Base-by-base conservation (phyloP, 331 rosid species). In the Erythrophleum ivorense region DNA sequence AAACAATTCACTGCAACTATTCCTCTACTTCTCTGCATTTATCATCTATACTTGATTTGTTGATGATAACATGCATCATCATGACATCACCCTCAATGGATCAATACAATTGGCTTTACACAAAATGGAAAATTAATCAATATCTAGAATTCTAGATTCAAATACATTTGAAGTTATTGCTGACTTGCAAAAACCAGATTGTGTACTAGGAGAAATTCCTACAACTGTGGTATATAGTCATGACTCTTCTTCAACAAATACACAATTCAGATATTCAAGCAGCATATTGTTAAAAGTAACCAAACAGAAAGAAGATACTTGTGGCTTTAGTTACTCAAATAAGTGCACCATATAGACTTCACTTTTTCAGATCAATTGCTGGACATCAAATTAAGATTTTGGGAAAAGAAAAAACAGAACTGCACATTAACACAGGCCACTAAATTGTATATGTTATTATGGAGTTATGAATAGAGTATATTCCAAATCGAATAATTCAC, bases 251-350 rank as follows among this genome's bases (percentile, higher is more conserved):
- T 58, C 73, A 15, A 31, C 29, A 60, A 59, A 68, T 62, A 73
- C 19, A 70, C 1, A 77, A 41, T 60, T 24, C 75, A 76, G 59
- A 67, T 46, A 55, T 75, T 54, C 81, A 66, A 29, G 63, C 38
- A 21, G 68, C 14, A 33, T 41, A 9, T 18, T 8, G 21, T 48
- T 64, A 38, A 9, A 83, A n/a, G 58, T 64, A 52, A 45, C 14
- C 65, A 7, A 60, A 43, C 46, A 33, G 71, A 57, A 40, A 7
- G 60, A 24, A 21, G 75, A 41, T 19, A 45, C 49, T 11, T 10
- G 29, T 0, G 63, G 67, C n/a, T 78, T 38, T 55, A 54, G 24
- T 18, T 38, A 41, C 46, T 46, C 49, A 70, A 59, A 45, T 9
- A 21, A 58, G 64, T 58, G 14, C 14, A 19, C 34, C 13, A 21